Conservation (phyloP, 1,139 yeast species). For the Taphrina betulina region DNA sequence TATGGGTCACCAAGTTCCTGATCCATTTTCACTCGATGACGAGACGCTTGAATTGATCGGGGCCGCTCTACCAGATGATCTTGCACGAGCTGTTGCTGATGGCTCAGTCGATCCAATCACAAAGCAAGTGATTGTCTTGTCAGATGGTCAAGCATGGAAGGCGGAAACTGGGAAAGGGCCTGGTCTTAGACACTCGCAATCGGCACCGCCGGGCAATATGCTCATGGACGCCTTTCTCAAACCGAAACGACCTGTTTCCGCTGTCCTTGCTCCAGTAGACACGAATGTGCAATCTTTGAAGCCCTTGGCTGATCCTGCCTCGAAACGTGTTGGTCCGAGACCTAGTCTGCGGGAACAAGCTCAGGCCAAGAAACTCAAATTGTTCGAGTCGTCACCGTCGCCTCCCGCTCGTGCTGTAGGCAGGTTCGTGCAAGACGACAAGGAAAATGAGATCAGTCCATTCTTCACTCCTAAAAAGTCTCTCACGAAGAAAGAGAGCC, state of each 20-base stretch:
- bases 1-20: slow-evolving; percentile 59
- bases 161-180: background rate
- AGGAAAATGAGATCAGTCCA: slow-evolving; percentile 15
- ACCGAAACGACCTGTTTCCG: background rate
- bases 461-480: slow-evolving; percentile 9
- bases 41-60: slow-evolving; percentile 66
- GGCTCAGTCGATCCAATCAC: slow-evolving; percentile 30
- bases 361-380: slow-evolving; percentile 28
- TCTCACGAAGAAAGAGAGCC: background rate
- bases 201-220: slow-evolving; percentile 14
- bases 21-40: slow-evolving; percentile 43
- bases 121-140: slow-evolving; percentile 5
- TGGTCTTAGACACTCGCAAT: background rate
- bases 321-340: background rate
- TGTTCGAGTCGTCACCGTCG: slow-evolving; percentile 30
- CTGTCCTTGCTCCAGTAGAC: background rate
- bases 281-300: background rate
- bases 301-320: background rate
- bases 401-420: slow-evolving; percentile 12
- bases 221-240: slow-evolving; percentile 11
- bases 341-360: slow-evolving; percentile 14
- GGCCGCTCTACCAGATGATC: slow-evolving; percentile 1
- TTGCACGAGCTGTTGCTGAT: slow-evolving; percentile 18
- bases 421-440: background rate
- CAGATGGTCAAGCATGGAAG: background rate